Percentiles rank a stretch among this genome's conserved stretches.
Evolutionary conservation across 2,329 filamentous ascomycete species (phyloP).

Genomic region (Aspergillus fumigatus): DNA sequence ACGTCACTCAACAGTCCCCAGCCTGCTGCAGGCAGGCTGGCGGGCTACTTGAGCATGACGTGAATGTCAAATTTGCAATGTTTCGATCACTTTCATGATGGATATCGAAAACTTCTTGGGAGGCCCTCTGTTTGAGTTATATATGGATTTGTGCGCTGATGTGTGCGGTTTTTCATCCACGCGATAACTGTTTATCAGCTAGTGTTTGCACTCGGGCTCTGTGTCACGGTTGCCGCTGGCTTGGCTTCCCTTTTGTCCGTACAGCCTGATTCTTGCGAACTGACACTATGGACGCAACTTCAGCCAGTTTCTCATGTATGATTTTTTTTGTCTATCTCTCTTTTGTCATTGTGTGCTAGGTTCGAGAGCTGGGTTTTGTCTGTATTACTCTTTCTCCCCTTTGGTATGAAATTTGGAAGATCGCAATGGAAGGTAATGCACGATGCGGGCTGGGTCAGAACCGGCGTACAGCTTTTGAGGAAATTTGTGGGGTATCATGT

Average conservation of each 20-base stretch:
- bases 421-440: conserved; percentile 8
- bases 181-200: background rate
- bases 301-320: conserved; percentile 5
- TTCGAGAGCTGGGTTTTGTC: conserved; percentile 13
- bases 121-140: background rate
- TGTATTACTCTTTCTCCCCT: conserved; percentile 9
- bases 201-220: conserved; percentile 2
- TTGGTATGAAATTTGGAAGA: conserved; percentile 6
- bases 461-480: conserved; percentile 11
- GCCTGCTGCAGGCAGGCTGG: background rate
- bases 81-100: background rate
- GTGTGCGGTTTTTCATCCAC: background rate
- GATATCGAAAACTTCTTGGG: background rate
- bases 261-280: background rate
- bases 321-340: conserved; percentile 2
- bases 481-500: conserved; percentile 3
- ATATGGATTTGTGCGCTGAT: background rate
- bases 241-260: background rate
- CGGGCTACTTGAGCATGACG: background rate
- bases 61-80: background rate
- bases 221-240: conserved; percentile 7
- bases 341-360: conserved; percentile 15
- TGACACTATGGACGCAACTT: background rate
- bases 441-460: conserved; percentile 12
- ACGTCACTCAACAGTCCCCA: background rate